Evolutionary conservation across 208 protist species (phyloP), one percentile per base, ranked within the genome.

Genomic region (Naegleria lovaniensis): DNA sequence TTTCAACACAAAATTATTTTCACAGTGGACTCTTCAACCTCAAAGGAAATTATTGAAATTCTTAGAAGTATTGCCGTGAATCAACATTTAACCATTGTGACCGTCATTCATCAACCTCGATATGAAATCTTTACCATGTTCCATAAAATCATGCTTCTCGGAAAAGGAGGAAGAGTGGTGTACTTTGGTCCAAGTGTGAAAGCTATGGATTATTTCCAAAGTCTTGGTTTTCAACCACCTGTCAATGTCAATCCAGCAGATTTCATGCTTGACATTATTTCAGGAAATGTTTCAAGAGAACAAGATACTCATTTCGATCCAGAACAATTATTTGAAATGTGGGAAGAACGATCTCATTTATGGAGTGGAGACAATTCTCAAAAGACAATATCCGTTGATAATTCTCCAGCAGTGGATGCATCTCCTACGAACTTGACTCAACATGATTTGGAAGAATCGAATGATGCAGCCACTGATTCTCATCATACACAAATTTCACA

Each of bases 71-170:
- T 89, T 33, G 86, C 86, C 43, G 16, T 67, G 2, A 43, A 19
- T 89, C 29, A 25, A 5, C n/a, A 83, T n/a, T 67, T 91, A 38
- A 94, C 93, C 29, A 90, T 94, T 29, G 90, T 94, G 13, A 88
- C 91, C 36, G 85, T 83, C 33, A 94, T 94, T 36, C 93, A 94
- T 92, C 93, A 94, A 84, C 93, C 93, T 75, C 91, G 92, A 13
- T 88, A 83, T 33, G 93, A 92, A 83, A 93, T 94, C 0, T 94
- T 94, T 89, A 5, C 6, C 19, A 84, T 91, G 90, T 89, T 92
- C 38, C 41, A 92, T 38, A 33, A 89, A 16, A 5, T 67, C 5
- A 39, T 92, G 13, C 33, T 92, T 16, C 39, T 92, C 4, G 91
- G 91, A n/a, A 85, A 88, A 33, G 90, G 90, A 43, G 91, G 91